phyloP scores from a whole-genome alignment of 2,329 filamentous ascomycete species.

The Thermothelomyces thermophilus region DNA sequence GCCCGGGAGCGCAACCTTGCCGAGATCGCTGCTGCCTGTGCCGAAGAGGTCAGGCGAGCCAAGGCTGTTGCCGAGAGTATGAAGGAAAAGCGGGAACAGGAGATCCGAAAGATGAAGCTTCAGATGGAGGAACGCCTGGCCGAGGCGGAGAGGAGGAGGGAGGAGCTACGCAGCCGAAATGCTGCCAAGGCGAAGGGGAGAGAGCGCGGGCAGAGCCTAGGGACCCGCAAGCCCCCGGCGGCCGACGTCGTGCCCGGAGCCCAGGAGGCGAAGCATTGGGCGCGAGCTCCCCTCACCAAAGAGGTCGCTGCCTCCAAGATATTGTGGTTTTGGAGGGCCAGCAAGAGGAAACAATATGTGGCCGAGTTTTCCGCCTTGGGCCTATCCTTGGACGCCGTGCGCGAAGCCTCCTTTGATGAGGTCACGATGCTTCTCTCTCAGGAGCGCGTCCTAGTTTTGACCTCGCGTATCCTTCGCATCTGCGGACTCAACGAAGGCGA shows the following conservation, averaged over 20 bases:
- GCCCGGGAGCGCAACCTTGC: slow-evolving; percentile 74
- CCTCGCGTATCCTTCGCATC: slow-evolving; percentile 60
- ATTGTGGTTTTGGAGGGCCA: slow-evolving; percentile 63
- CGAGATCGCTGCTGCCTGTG: slow-evolving; percentile 73
- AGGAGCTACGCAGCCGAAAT: slow-evolving; percentile 54
- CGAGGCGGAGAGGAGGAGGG: slow-evolving; percentile 66
- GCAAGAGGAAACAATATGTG: slow-evolving; percentile 52
- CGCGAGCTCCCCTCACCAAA: slow-evolving; percentile 41
- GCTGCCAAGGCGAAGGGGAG: slow-evolving; percentile 38
- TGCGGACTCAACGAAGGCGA: slow-evolving; percentile 64
- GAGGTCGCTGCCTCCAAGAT: slow-evolving; percentile 60
- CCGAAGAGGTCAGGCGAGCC: slow-evolving; percentile 74
- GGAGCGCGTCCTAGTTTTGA: slow-evolving; percentile 57
- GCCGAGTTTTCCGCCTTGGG: slow-evolving; percentile 59
- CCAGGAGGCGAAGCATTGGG: slow-evolving; percentile 46
- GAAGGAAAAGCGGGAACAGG: slow-evolving; percentile 72
- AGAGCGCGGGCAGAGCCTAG: slow-evolving; percentile 47
- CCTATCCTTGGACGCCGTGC: slow-evolving; percentile 63
- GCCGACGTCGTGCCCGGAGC: slow-evolving; percentile 42
- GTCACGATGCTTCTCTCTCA: slow-evolving; percentile 62
- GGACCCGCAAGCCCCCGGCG: slow-evolving; percentile 40
- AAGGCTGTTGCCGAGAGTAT: slow-evolving; percentile 78
- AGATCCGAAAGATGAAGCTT: slow-evolving; percentile 59
- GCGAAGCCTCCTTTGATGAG: slow-evolving; percentile 66
- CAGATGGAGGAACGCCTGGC: slow-evolving; percentile 77